A percentile compares a stretch with the other conserved stretches of the same genome.
These are phyloP conservation scores for Piper betle DNA, from an alignment of 164 flowering plant species.

Conservation along the genomic window DNA sequence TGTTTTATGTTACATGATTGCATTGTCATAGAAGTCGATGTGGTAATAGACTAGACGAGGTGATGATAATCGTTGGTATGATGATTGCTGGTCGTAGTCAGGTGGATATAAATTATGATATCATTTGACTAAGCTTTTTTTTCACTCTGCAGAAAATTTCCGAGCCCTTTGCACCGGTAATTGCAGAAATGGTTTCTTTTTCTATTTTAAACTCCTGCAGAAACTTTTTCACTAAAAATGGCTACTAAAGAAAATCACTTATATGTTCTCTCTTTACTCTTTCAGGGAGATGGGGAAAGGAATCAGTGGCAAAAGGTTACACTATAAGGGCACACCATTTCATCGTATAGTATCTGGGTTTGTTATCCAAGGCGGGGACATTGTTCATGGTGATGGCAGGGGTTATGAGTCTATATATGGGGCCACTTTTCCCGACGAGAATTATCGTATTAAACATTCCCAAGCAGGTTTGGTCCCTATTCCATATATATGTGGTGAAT, in stretches of 20 bases:
- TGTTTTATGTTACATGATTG: too few relatives aligned
- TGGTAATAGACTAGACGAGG: too few relatives aligned
- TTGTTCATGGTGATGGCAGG: constrained; percentile 54
- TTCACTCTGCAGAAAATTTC: constrained; percentile 75
- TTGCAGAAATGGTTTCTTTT: not conserved
- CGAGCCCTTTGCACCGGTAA: constrained; percentile 97
- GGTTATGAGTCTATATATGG: constrained; percentile 86
- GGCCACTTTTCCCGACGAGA: constrained; percentile 81
- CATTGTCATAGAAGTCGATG: too few relatives aligned
- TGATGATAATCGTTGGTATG: too few relatives aligned
- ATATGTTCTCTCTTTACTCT: not conserved
- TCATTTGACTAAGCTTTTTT: constrained; percentile 4
- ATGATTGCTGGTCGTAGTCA: too few relatives aligned
- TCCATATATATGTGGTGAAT: not conserved
- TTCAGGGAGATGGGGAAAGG: constrained; percentile 57
- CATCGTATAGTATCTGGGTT: constrained; percentile 95
- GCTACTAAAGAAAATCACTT: not conserved
- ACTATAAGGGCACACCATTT: constrained; percentile 81
- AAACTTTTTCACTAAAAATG: not conserved
- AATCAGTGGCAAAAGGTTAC: constrained; percentile 52
- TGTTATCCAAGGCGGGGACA: too few relatives aligned
- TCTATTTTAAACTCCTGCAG: not conserved
- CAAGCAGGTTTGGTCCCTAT: constrained; percentile 50
- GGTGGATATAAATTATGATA: too few relatives aligned
- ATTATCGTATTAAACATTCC: constrained; percentile 73